Evolutionary conservation across 805 yeast species (phyloP), one percentile per base, ranked within the genome.

Genomic region (Teunomyces pallodes): DNA sequence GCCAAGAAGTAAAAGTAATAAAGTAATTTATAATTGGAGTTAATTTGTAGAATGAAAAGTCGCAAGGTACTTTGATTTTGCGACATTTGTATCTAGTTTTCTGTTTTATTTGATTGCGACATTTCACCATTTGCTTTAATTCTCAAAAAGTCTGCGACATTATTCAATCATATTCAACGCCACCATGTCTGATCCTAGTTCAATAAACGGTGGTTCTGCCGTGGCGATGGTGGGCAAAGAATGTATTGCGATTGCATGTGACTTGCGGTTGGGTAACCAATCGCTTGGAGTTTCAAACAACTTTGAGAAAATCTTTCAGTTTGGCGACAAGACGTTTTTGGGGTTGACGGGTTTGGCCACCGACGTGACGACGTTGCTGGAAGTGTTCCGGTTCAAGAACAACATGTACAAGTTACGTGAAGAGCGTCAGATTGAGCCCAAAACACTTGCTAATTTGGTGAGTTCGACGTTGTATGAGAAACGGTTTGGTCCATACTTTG

Each of bases 221-320:
- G 96, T 95, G 30, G 99, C 99, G 55, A 94, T 94, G 99, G 86
- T 86, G 24, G 99, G 99, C 60, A 91, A 95, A 65, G 97, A 90
- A 58, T 94, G 99, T 76, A 91, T 94, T 47, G 99, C 98, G 28
- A 90, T 94, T 61, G 99, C 97, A 3, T 86, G 94, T 59, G 99
- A 94, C 71, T 76, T 94, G 63, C 84, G 98, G 61, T 76, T 94
- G 53, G 99, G 99, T 17, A 83, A 84, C 66, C 99, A 94, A 68
- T 88, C 96, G 5, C 75, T 94, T 20, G 97, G 98, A 47, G 82
- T 94, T 42, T 76, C 97, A 42, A 90, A 90, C 67, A 86, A 90
- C 61, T 95, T 94, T 67, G 97, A 94, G 63, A 94, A 94, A 75
- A 78, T 94, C 51, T 90, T 92, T 66, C 84, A 83, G 56, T 85